Evolutionary conservation across 2,329 filamentous ascomycete genomes (phyloP).

Genomic region (Polytolypa hystricis): DNA sequence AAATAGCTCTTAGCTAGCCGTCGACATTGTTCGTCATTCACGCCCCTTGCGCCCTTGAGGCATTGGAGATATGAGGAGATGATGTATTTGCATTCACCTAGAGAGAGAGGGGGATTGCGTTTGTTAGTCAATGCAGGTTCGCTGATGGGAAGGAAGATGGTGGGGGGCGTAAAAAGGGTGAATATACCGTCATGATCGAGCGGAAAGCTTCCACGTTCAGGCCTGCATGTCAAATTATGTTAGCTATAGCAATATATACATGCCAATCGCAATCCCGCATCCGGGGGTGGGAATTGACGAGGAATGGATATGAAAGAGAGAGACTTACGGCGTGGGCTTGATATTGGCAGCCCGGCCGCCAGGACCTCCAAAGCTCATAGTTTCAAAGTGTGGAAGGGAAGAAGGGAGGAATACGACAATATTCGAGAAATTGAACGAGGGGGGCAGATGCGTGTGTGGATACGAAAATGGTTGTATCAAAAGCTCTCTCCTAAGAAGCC

Average conservation of each 20-base stretch:
- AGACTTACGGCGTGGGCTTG: conserved; percentile 58
- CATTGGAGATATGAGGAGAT: conserved; percentile 80
- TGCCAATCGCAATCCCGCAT: too few species aligned
- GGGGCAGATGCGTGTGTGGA: too few species aligned
- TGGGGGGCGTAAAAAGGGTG: neutral
- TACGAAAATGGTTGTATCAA: too few species aligned
- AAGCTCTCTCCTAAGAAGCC: too few species aligned
- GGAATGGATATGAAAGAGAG: neutral
- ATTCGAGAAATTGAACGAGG: too few species aligned
- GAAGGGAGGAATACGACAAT: too few species aligned
- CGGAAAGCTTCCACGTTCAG: conserved; percentile 89
- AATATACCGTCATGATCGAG: conserved; percentile 79
- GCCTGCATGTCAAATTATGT: conserved; percentile 40
- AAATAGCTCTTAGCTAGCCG: conserved; percentile 80
- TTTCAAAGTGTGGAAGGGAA: conserved; percentile 1
- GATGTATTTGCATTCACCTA: conserved; percentile 84
- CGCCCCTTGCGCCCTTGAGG: conserved; percentile 70
- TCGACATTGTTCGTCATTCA: conserved; percentile 79
- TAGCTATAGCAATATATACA: conserved; percentile 3
- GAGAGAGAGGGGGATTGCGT: conserved; percentile 1
- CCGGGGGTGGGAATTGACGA: too few species aligned
- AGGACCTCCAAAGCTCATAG: conserved; percentile 55
- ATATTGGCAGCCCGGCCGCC: conserved; percentile 52
- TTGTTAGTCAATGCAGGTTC: neutral
- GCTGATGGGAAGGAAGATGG: neutral